Evolutionary conservation across 305 asterid species (phyloP), one percentile per base, ranked within the genome.

Genomic region (Ajuga reptans): DNA sequence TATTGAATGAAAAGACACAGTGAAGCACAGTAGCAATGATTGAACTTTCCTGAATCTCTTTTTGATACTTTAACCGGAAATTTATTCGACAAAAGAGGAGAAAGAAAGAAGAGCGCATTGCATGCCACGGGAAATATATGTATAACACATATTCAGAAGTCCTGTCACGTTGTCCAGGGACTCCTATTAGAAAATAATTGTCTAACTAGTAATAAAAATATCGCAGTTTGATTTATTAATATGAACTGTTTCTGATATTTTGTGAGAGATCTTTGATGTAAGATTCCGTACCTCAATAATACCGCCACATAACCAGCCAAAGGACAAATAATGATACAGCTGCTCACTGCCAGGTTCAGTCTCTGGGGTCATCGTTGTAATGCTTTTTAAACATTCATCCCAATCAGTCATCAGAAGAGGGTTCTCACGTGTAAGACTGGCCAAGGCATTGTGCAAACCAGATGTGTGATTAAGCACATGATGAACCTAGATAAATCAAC

Each of bases 381-480:
- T 83, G 78, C 75, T 77, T 49, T 86, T 85, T 74, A 93, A 75
- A 64, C 96, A 93, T 77, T 87, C 91, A 39, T 93, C 92, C 95
- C 95, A 93, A 75, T 90, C 84, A 63, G 86, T 73, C 85, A 90
- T 79, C 39, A 87, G 78, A 8, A 93, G 72, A 58, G 97, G 99
- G 73, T 89, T 85, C 72, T 90, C 97, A n/a, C 81, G 88, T 33
- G 86, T 65, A 51, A 84, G 76, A 77, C 72, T 75, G 65, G 82
- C 89, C 81, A 90, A 56, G 75, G 97, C 95, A 76, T 89, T 93
- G 74, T 89, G 99, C 84, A 93, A 78, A 66, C 99, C 99, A 66
- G 97, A 78, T 67, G 99, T 90, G 82, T 93, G 99, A 82, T 90
- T 93, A 51, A 93, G 99, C 85, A 89, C 95, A 60, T 93, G 99